A percentile compares a stretch with the other conserved stretches of the same genome.
phyloP scores from a whole-genome alignment of 2,329 filamentous ascomycete species.

The Trichophyton benhamiae region DNA sequence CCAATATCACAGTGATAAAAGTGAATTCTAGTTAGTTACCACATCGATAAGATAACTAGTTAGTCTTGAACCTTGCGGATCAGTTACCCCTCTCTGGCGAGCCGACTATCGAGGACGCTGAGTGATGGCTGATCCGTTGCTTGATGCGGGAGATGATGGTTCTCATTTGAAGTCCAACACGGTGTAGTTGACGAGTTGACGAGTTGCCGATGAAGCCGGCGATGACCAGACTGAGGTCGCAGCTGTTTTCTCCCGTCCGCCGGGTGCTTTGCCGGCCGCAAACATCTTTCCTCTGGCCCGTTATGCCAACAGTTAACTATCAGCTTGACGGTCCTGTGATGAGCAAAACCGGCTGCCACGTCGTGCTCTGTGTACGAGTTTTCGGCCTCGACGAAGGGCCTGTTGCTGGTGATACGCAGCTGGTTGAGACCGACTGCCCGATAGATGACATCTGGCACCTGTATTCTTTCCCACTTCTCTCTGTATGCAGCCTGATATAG shows the following conservation, averaged over 20 bases:
- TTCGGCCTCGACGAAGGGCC: neutral
- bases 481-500: neutral
- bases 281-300: neutral
- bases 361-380: neutral
- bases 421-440: neutral
- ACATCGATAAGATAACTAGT: neutral
- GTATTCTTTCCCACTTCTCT: neutral
- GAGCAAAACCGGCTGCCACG: neutral
- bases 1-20: neutral
- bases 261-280: neutral
- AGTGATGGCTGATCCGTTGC: slow-evolving; percentile 20
- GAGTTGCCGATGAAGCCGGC: neutral
- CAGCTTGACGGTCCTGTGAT: neutral
- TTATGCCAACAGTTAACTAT: neutral
- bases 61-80: neutral
- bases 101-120: slow-evolving; percentile 24
- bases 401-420: neutral
- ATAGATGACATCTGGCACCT: neutral
- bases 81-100: slow-evolving; percentile 7
- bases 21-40: neutral
- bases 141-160: neutral
- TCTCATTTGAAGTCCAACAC: neutral
- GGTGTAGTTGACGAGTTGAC: neutral
- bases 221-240: neutral
- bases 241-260: neutral